Base-by-base conservation (phyloP, 2,329 filamentous ascomycete genomes). In the Neopestalotiopsis clavispora region DNA sequence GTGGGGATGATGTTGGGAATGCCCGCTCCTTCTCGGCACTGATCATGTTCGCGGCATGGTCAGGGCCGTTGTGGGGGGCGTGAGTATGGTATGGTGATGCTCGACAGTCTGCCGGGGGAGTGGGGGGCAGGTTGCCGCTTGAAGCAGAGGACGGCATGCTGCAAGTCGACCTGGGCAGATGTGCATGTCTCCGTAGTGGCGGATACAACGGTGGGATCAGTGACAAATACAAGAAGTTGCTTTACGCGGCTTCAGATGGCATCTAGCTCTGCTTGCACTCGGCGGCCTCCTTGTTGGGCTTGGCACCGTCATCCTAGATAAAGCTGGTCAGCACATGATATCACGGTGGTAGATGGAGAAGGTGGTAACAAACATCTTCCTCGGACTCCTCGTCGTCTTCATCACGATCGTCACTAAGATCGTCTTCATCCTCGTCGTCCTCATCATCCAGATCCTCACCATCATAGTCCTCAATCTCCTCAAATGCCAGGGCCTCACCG, bases 241-340 rank as follows among this genome's bases (percentile, higher is more conserved):
- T 59, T 14, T 17, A 40, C 7, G 32, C 30, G 32, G 34, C 13
- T 20, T 34, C 20, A 40, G 17, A 38, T 38, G 17, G 71, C 69
- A 71, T 83, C 87, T 89, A 97, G 85, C 93, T 97, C 85, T 97
- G 94, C 88, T 97, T 97, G 90, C 94, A 97, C 86, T 97, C 94
- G 74, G 94, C 93, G 74, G 94, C 91, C 84, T 97, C 94, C 84
- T 96, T 94, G 87, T 97, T 97, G 69, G 94, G 94, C 87, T 95
- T 97, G 75, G 92, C 91, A 73, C 90, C 90, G 79, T 95, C 94
- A 79, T 97, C 93, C 94, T 97, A 75, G n/a, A 70, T 10, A 42
- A 42, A n/a, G 13, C 30, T 34, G 56, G 49, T 67, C 20, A 67
- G 65, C 28, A 52, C 13, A 67, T 59, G 14, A n/a, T 34, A 4